phyloP scores from a whole-genome alignment of 306 rosid genomes.

The Alnus glutinosa region DNA sequence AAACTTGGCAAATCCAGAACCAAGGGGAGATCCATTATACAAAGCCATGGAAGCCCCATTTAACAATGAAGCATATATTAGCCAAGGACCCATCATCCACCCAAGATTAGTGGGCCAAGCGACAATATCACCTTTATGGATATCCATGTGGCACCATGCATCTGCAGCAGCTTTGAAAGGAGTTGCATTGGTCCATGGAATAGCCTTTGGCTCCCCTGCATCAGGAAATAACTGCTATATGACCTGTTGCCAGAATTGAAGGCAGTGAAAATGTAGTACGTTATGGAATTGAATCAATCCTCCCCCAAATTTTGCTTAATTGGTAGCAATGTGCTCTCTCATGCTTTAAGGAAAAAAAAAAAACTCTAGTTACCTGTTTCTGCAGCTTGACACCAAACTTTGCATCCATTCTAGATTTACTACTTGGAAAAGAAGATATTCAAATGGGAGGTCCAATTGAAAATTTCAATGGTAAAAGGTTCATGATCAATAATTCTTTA shows the following conservation, averaged over 20 bases:
- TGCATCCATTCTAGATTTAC: background rate
- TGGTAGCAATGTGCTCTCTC: background rate
- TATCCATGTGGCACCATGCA: slow-evolving; percentile 93
- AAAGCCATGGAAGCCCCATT: slow-evolving; percentile 94
- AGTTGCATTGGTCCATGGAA: slow-evolving; percentile 87
- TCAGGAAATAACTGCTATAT: slow-evolving; percentile 26
- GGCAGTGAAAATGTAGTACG: slow-evolving; percentile 13
- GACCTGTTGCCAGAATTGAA: slow-evolving; percentile 5
- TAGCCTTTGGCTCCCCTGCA: slow-evolving; percentile 95
- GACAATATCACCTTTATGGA: slow-evolving; percentile 76
- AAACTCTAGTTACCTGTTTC: background rate
- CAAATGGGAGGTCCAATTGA: background rate
- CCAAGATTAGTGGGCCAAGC: slow-evolving; percentile 99
- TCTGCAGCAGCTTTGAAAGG: slow-evolving; percentile 95
- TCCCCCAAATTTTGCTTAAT: slow-evolving; percentile 8
- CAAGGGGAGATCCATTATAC: slow-evolving; percentile 87
- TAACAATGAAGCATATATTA: slow-evolving; percentile 84
- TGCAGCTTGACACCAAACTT: background rate
- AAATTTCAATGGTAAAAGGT: background rate
- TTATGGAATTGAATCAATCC: slow-evolving; percentile 11
- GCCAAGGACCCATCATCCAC: slow-evolving; percentile 99
- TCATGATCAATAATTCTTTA: background rate
- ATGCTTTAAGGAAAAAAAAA: no score
- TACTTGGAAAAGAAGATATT: background rate
- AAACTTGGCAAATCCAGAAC: slow-evolving; percentile 85